Conservation (phyloP, 345 rosid species). For the Erodium maritimum region DNA sequence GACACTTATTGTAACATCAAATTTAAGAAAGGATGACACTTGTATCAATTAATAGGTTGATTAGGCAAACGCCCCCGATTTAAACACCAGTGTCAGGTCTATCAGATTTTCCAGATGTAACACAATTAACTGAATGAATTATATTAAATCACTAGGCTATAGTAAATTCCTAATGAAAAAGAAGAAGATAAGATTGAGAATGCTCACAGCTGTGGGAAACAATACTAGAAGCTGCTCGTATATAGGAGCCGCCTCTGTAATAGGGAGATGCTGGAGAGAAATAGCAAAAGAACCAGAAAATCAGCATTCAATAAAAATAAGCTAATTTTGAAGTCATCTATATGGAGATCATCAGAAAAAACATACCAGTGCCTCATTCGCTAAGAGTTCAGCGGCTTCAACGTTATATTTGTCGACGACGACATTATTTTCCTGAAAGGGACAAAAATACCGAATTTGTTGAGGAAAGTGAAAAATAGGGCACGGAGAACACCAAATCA, state of each 20-base stretch:
- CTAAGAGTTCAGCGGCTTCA: slow-evolving; percentile 67
- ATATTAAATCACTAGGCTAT: background rate
- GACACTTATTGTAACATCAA: no score
- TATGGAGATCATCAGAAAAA: background rate
- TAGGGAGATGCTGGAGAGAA: slow-evolving; percentile 49
- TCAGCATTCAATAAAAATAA: background rate
- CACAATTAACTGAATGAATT: background rate
- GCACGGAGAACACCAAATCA: background rate
- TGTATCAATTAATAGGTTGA: no score
- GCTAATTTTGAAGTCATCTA: background rate
- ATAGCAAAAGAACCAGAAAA: slow-evolving; percentile 1
- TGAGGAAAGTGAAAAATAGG: background rate
- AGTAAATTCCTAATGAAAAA: background rate
- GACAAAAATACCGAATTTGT: background rate
- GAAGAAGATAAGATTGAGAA: slow-evolving; percentile 1
- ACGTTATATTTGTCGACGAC: slow-evolving; percentile 62
- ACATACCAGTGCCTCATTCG: slow-evolving; percentile 55
- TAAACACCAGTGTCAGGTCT: background rate
- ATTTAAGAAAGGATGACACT: no score
- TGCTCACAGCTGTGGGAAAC: slow-evolving; percentile 86
- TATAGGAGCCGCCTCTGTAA: slow-evolving; percentile 59
- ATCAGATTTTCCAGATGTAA: background rate
- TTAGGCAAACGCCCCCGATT: no score
- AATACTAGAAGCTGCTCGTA: slow-evolving; percentile 73
- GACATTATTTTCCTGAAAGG: slow-evolving; percentile 17